Evolutionary conservation across 2,329 filamentous ascomycete species (phyloP), one percentile per base, ranked within the genome.

Genomic region (Nothopassalora personata): DNA sequence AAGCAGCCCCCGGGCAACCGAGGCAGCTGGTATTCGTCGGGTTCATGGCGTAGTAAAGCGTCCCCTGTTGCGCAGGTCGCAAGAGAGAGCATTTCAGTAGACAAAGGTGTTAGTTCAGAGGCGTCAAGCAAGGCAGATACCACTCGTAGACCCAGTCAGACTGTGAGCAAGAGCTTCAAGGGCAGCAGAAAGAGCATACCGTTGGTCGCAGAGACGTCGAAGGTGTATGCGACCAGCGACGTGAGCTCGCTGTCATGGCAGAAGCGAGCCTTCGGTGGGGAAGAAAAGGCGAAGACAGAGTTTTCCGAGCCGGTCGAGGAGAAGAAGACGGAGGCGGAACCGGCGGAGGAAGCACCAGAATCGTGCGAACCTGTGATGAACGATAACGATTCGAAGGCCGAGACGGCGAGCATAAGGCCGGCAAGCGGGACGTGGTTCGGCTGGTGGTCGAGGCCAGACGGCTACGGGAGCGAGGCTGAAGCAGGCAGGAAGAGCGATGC

Each of bases 381-480:
- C 6, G 63, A 67, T 31, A 56, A 59, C 45, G 64, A 60, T 48
- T 52, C 54, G 19, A 63, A 68, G 51, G 65, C 66, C 11, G 66
- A 67, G 34, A 60, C 60, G n/a, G 58, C 58, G 46, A 64, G 62
- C 39, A 51, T 59, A 50, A 62, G 62, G 39, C 66, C 65, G 39
- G 63, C 68, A 45, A 63, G 64, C 0, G 67, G 64, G 59, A 70
- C 71, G 11, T 80, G 78, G 78, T 74, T 75, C 43, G 76, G 76
- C 23, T 81, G 78, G 78, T 81, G 79, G 79, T 80, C 78, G 13
- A 68, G 77, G 31, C 79, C 79, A 5, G 79, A 81, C 64, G 77
- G 74, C 1, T 79, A 79, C 58, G 65, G 63, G 27, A 69, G 67
- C 43, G 69, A 72, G 31, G 58, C 68, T 15, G 75, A 77, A n/a